Evolutionary conservation across 768 basidiomycete genomes (phyloP).

Genomic region (Mycena kentingensis): DNA sequence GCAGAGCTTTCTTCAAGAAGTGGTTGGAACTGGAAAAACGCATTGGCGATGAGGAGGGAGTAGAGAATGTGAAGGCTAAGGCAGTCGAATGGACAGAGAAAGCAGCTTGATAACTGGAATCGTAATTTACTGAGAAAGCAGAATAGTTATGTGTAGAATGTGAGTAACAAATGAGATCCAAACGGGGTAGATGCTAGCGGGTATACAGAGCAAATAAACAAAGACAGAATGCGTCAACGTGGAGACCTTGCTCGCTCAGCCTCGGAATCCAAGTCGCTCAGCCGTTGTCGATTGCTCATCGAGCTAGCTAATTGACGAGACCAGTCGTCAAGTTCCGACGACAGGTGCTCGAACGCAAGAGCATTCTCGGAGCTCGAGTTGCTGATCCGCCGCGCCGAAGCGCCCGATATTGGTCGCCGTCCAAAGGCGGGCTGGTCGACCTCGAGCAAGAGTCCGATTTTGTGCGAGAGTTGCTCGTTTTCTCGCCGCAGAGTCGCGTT

Average conservation of each 20-base stretch:
- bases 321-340: constrained; percentile 84
- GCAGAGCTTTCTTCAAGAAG: constrained; percentile 94
- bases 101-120: constrained; percentile 45
- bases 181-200: constrained; percentile 32
- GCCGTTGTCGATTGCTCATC: constrained; percentile 69
- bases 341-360: constrained; percentile 73
- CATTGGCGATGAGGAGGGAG: constrained; percentile 86
- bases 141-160: constrained; percentile 27
- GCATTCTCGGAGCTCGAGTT: constrained; percentile 84
- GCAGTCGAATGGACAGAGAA: constrained; percentile 90
- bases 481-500: constrained; percentile 78
- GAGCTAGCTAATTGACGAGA: constrained; percentile 81
- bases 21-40: constrained; percentile 88
- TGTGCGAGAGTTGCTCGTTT: constrained; percentile 88
- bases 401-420: constrained; percentile 60
- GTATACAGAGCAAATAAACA: constrained; percentile 39
- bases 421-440: constrained; percentile 79
- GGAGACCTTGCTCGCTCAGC: constrained; percentile 64
- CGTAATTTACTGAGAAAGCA: constrained; percentile 28
- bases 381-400: constrained; percentile 61
- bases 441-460: constrained; percentile 85
- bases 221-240: constrained; percentile 45
- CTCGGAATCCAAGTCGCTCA: constrained; percentile 72
- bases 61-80: constrained; percentile 77
- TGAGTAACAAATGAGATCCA: constrained; percentile 30